Percentiles rank a stretch among this genome's conserved stretches.
Evolutionary conservation across 345 rosid genomes (phyloP).

Genomic region (Toxicodendron radicans): DNA sequence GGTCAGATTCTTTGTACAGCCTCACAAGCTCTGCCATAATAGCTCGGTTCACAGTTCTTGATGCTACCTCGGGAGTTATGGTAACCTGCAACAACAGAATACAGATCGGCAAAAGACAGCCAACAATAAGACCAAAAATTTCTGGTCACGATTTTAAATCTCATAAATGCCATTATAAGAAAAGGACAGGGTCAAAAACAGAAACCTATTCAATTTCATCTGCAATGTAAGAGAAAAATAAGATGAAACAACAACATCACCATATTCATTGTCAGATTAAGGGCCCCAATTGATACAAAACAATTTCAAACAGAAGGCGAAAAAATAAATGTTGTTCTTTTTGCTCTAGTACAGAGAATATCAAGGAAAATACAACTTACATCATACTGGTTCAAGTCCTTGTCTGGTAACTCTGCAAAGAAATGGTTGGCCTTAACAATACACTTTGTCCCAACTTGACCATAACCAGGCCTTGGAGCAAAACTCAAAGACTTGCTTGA

Average conservation of each 20-base stretch:
- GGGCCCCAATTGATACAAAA: conserved; percentile 36
- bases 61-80: conserved; percentile 91
- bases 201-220: conserved; percentile 36
- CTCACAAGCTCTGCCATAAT: conserved; percentile 93
- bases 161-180: conserved; percentile 35
- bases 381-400: conserved; percentile 95
- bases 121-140: conserved; percentile 49
- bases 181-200: conserved; percentile 24
- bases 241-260: conserved; percentile 25
- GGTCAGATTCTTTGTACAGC: conserved; percentile 80
- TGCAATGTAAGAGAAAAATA: conserved; percentile 33
- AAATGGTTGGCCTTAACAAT: conserved; percentile 99
- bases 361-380: conserved; percentile 47
- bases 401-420: conserved; percentile 82
- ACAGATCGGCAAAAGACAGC: conserved; percentile 33
- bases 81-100: conserved; percentile 74
- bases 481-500: conserved; percentile 75
- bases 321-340: neutral
- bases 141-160: conserved; percentile 24
- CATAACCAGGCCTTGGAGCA: conserved; percentile 87
- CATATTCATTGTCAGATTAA: conserved; percentile 35
- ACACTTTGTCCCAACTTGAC: conserved; percentile 85
- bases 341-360: conserved; percentile 12
- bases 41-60: conserved; percentile 80
- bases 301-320: conserved; percentile 9